Percentiles rank a stretch among this genome's conserved stretches.
Evolutionary conservation across 768 basidiomycete genomes (phyloP).

Genomic region (Terana coerulea): DNA sequence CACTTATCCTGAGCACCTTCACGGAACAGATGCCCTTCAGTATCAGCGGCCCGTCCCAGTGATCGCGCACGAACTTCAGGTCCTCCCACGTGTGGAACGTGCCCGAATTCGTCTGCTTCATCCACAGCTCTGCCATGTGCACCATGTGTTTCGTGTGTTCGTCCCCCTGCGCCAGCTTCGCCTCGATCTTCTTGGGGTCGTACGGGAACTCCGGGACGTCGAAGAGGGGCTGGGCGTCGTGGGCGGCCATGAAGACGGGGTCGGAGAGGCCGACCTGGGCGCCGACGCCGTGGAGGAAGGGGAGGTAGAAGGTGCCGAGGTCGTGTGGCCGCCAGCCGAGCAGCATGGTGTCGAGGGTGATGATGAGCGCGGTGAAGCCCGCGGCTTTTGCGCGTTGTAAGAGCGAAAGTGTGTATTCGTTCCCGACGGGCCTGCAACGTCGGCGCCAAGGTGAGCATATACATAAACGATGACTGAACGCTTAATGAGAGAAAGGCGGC

Average conservation of each 20-base stretch:
- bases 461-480: no score
- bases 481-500: no score
- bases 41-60: slow-evolving; percentile 76
- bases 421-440: slow-evolving; percentile 52
- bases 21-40: slow-evolving; percentile 75
- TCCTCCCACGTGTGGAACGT: slow-evolving; percentile 68
- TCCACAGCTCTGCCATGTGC: slow-evolving; percentile 58
- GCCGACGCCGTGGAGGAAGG: slow-evolving; percentile 64
- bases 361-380: slow-evolving; percentile 69
- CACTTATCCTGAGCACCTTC: slow-evolving; percentile 31
- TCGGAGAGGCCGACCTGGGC: slow-evolving; percentile 67
- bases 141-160: slow-evolving; percentile 34
- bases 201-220: slow-evolving; percentile 53
- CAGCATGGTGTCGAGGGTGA: slow-evolving; percentile 73
- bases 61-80: slow-evolving; percentile 57
- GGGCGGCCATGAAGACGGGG: slow-evolving; percentile 70
- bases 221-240: slow-evolving; percentile 42
- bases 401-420: slow-evolving; percentile 62
- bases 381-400: slow-evolving; percentile 61
- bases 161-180: slow-evolving; percentile 44
- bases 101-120: slow-evolving; percentile 61
- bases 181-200: slow-evolving; percentile 44
- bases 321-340: slow-evolving; percentile 81
- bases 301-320: slow-evolving; percentile 58
- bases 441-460: no score